phyloP scores from a whole-genome alignment of 805 yeast genomes.

The Ogataea naganishii region DNA sequence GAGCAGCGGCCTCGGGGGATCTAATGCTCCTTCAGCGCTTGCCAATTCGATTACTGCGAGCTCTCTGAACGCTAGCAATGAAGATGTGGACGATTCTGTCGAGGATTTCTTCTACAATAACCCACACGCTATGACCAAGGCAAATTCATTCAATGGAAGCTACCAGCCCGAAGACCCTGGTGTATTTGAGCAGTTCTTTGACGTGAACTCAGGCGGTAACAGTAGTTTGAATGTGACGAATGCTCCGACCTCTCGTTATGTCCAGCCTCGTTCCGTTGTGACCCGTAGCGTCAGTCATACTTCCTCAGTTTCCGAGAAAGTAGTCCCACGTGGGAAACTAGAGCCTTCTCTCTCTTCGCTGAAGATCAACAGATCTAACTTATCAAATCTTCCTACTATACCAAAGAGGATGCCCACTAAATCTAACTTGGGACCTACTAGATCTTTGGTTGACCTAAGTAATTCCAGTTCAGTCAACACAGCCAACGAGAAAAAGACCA shows the following conservation, averaged over 20 bases:
- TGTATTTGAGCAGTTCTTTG: no score
- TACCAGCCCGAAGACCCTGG: no score
- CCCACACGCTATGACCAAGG: slow-evolving; percentile 13
- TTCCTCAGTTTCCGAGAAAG: slow-evolving; percentile 13
- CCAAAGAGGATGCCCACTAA: no score
- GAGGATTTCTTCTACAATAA: slow-evolving; percentile 44
- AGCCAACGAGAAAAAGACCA: no score
- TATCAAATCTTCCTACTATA: slow-evolving; percentile 8
- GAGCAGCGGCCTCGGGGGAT: no score
- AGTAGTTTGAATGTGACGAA: slow-evolving; percentile 2
- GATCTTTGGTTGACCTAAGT: no score
- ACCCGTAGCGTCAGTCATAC: slow-evolving; percentile 4
- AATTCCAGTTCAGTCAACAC: no score
- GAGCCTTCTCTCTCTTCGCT: slow-evolving; percentile 13
- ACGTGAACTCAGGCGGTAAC: slow-evolving; percentile 2
- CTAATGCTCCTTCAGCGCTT: slow-evolving; percentile 22
- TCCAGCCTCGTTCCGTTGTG: slow-evolving; percentile 16
- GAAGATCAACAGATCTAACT: slow-evolving; percentile 9
- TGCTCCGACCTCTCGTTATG: slow-evolving; percentile 11
- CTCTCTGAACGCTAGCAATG: not conserved
- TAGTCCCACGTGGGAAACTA: slow-evolving; percentile 2
- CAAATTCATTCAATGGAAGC: slow-evolving; percentile 7
- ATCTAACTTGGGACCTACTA: no score
- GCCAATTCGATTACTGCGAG: slow-evolving; percentile 10
- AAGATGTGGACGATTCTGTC: slow-evolving; percentile 27